Conservation (phyloP, 2,329 filamentous ascomycete genomes). For the Verticillium klebahnii region DNA sequence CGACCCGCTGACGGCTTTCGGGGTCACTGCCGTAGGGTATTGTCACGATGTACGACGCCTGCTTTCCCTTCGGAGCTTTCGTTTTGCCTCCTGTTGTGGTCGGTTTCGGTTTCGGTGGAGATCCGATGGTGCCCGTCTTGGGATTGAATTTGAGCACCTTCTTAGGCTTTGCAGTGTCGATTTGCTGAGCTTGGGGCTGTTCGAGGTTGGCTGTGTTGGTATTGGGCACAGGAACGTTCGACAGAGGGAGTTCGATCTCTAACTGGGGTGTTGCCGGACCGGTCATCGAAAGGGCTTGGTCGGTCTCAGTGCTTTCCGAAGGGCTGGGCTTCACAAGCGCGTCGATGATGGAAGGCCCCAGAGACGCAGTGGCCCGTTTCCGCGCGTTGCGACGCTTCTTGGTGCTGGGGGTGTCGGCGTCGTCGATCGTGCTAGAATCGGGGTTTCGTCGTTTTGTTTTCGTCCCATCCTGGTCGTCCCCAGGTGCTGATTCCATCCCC, state of each 20-base stretch:
- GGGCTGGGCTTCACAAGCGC: background rate
- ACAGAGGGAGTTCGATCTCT: background rate
- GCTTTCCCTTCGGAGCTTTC: slow-evolving; percentile 3
- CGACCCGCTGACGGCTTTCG: slow-evolving; percentile 41
- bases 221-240: background rate
- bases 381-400: background rate
- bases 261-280: background rate
- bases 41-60: slow-evolving; percentile 5
- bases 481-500: background rate
- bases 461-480: background rate
- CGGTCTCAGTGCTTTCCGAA: background rate
- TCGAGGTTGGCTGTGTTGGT: slow-evolving; percentile 2
- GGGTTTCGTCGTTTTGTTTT: slow-evolving; percentile 33
- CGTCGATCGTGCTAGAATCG: background rate
- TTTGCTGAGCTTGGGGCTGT: slow-evolving; percentile 1
- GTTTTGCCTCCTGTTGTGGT: slow-evolving; percentile 11
- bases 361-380: background rate
- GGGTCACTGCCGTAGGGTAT: slow-evolving; percentile 24
- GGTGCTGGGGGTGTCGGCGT: background rate
- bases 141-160: slow-evolving; percentile 54
- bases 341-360: background rate
- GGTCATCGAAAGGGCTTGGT: background rate
- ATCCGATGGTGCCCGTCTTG: slow-evolving; percentile 58
- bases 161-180: slow-evolving; percentile 27
- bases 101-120: slow-evolving; percentile 52